A percentile compares a stretch with the other conserved stretches of the same genome.
Conservation (phyloP, 257 asterid species). For the Scutellaria galericulata region DNA sequence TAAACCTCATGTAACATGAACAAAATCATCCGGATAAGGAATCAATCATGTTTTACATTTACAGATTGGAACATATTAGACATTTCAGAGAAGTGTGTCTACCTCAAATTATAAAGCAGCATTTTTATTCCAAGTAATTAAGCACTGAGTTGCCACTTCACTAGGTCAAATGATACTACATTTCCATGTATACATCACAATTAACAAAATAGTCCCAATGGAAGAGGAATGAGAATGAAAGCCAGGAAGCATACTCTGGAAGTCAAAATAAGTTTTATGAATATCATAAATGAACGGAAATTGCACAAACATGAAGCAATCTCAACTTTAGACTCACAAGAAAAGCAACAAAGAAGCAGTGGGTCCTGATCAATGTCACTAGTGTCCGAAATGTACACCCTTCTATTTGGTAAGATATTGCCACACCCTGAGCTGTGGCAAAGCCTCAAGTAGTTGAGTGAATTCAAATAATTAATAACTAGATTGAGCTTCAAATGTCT, state of each 20-base stretch:
- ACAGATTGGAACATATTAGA: background rate
- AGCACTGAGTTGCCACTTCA: constrained; percentile 10
- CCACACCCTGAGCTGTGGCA: constrained; percentile 7
- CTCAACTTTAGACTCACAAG: background rate
- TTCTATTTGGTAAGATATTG: constrained; percentile 17
- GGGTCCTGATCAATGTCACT: constrained; percentile 11
- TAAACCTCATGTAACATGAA: constrained; percentile 8
- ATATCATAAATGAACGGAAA: background rate
- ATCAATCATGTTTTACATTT: constrained; percentile 26
- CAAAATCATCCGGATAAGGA: constrained; percentile 20
- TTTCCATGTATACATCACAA: background rate
- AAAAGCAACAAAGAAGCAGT: background rate
- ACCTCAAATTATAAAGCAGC: background rate
- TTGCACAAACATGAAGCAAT: constrained; percentile 5
- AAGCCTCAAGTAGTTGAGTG: constrained; percentile 16
- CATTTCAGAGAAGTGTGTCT: constrained; percentile 2
- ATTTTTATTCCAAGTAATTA: constrained; percentile 25
- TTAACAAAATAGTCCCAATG: background rate
- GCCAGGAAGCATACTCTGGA: constrained; percentile 12
- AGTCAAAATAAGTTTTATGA: background rate
- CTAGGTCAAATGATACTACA: background rate
- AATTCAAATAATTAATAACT: constrained; percentile 19
- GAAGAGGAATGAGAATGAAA: constrained; percentile 17
- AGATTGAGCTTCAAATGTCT: constrained; percentile 24
- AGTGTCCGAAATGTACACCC: constrained; percentile 19